phyloP scores from a whole-genome alignment of 306 rosid species.

The Fagus crenata region DNA sequence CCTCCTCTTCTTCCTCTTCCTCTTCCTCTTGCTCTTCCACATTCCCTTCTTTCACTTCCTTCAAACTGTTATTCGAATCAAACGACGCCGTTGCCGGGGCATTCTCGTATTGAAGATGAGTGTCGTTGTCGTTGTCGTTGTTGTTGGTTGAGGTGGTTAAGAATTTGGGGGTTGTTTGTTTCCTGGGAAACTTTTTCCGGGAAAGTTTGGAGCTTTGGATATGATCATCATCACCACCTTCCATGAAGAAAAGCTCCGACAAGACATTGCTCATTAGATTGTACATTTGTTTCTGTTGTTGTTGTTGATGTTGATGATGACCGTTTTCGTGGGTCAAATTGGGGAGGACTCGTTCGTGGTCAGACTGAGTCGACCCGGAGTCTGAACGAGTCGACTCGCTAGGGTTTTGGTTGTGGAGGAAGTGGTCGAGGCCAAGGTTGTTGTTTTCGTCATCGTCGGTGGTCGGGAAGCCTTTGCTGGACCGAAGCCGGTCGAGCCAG shows the following conservation, averaged over 20 bases:
- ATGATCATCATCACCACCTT: slow-evolving; percentile 30
- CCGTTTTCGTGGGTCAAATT: slow-evolving; percentile 9
- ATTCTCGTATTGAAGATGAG: slow-evolving; percentile 20
- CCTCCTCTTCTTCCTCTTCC: slow-evolving; percentile 32
- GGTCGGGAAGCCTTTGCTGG: slow-evolving; percentile 71
- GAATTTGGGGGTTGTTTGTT: slow-evolving; percentile 75
- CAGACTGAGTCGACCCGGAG: slow-evolving; percentile 18
- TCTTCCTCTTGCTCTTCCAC: slow-evolving; percentile 18
- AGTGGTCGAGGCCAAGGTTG: slow-evolving; percentile 59
- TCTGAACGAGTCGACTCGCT: slow-evolving; percentile 32
- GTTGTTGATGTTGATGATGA: slow-evolving; percentile 20
- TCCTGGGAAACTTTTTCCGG: slow-evolving; percentile 60
- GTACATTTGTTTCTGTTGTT: slow-evolving; percentile 19
- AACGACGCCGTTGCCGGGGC: slow-evolving; percentile 21
- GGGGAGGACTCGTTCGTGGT: slow-evolving; percentile 8
- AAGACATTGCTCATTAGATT: slow-evolving; percentile 48
- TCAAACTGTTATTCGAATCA: slow-evolving; percentile 21
- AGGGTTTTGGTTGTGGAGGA: slow-evolving; percentile 42
- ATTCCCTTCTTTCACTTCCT: slow-evolving; percentile 13
- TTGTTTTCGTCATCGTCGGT: slow-evolving; percentile 41
- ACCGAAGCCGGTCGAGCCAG: slow-evolving; percentile 94
- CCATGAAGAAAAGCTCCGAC: slow-evolving; percentile 69
- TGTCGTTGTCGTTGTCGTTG: neutral
- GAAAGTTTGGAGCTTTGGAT: slow-evolving; percentile 35
- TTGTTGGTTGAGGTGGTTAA: slow-evolving; percentile 34